Percentiles rank a stretch among this genome's conserved stretches.
Evolutionary conservation across 163 green algal species (phyloP).

Genomic region (Chlamydomonas reinhardtii): DNA sequence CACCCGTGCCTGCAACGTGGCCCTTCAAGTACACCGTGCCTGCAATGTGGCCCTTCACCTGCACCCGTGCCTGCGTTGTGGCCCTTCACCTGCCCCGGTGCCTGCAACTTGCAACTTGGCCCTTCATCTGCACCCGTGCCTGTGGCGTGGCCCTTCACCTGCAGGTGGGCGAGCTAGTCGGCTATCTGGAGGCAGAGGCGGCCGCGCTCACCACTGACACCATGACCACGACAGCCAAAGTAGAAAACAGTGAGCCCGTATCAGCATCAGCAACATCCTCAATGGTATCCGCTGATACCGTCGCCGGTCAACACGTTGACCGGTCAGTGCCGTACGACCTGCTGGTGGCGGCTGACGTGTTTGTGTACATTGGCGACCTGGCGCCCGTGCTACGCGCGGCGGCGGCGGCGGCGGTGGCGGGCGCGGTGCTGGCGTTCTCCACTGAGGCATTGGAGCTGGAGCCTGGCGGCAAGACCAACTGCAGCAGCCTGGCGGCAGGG

Average conservation of each 20-base stretch:
- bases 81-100: no score
- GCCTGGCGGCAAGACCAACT: neutral
- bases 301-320: no score
- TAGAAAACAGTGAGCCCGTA: neutral
- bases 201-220: slow-evolving; percentile 27
- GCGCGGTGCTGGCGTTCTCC: slow-evolving; percentile 34
- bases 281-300: no score
- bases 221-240: no score
- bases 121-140: no score
- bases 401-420: slow-evolving; percentile 4
- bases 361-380: slow-evolving; percentile 78
- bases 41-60: no score
- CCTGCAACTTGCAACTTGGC: no score
- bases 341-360: slow-evolving; percentile 74
- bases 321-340: slow-evolving; percentile 48
- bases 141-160: no score
- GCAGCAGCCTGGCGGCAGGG: neutral
- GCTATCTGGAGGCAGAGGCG: slow-evolving; percentile 9
- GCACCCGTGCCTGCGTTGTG: no score
- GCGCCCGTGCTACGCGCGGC: slow-evolving; percentile 58
- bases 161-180: slow-evolving; percentile 61
- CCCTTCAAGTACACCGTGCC: no score
- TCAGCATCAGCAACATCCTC: neutral
- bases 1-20: no score
- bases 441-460: slow-evolving; percentile 50